These are phyloP conservation scores for Chlorella sorokiniana DNA, from an alignment of 139 green algal species.

Conservation along the genomic window DNA sequence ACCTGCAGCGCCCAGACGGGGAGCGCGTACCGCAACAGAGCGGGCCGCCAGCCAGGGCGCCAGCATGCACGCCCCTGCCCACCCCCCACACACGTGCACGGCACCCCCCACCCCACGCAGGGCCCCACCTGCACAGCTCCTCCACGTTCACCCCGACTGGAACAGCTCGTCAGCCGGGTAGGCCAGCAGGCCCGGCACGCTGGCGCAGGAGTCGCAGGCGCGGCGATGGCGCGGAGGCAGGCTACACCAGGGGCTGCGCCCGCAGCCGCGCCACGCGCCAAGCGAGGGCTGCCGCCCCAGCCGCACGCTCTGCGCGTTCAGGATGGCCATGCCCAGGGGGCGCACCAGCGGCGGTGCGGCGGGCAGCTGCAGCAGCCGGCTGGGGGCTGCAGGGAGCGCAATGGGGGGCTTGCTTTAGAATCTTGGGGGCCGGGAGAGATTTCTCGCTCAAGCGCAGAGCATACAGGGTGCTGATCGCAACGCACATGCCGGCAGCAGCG, in stretches of 20 bases:
- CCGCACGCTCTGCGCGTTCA: conserved; percentile 34
- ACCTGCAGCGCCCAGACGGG: background rate
- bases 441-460: too few relatives aligned
- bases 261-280: conserved; percentile 38
- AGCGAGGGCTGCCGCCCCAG: background rate
- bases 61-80: background rate
- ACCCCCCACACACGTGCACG: background rate
- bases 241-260: conserved; percentile 34
- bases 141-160: conserved; percentile 32
- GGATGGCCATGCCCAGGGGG: conserved; percentile 23
- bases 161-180: conserved; percentile 40
- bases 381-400: background rate
- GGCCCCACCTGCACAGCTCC: conserved; percentile 34
- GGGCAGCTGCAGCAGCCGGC: background rate
- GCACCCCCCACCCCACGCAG: background rate
- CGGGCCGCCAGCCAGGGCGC: too few relatives aligned
- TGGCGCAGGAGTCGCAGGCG: conserved; percentile 15
- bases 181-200: conserved; percentile 35
- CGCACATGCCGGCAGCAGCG: background rate
- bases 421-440: background rate
- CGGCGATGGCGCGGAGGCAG: background rate
- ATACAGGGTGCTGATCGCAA: background rate
- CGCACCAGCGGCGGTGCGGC: background rate
- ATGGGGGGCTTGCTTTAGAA: background rate
- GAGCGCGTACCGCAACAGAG: too few relatives aligned